phyloP scores from a whole-genome alignment of 164 flowering plant genomes.

The Macadamia tetraphylla region DNA sequence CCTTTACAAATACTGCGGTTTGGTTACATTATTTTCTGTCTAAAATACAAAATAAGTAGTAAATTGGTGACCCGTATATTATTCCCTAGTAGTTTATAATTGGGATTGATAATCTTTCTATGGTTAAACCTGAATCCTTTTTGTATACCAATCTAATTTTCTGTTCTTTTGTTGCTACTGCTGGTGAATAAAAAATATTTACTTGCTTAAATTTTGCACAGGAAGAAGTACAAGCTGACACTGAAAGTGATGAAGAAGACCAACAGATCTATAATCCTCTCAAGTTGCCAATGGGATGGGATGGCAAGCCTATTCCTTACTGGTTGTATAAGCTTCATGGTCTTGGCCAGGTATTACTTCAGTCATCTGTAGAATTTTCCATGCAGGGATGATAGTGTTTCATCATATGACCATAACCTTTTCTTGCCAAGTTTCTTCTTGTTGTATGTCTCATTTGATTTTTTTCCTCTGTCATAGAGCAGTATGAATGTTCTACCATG shows the following conservation, averaged over 20 bases:
- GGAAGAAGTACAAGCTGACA: slow-evolving; percentile 88
- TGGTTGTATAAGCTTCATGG: slow-evolving; percentile 99
- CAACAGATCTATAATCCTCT: slow-evolving; percentile 97
- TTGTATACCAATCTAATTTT: not conserved
- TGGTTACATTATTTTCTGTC: too few species aligned
- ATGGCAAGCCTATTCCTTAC: slow-evolving; percentile 98
- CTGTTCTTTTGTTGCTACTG: not conserved
- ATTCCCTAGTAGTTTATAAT: not conserved
- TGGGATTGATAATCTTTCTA: not conserved
- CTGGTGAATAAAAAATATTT: not conserved
- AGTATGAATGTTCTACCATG: too few species aligned
- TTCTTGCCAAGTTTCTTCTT: too few species aligned
- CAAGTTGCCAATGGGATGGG: slow-evolving; percentile 98
- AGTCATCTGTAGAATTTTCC: slow-evolving; percentile 1
- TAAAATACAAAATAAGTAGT: not conserved
- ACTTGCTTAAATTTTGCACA: slow-evolving; percentile 24
- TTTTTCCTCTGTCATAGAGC: too few species aligned
- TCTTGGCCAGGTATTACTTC: slow-evolving; percentile 75
- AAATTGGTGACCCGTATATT: not conserved
- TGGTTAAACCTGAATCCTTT: not conserved
- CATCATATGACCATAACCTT: too few species aligned
- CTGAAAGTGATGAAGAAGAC: slow-evolving; percentile 96
- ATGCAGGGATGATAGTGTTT: not conserved
- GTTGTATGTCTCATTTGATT: too few species aligned
- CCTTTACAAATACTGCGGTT: too few species aligned